Conservation (phyloP, 257 asterid species). For the Solanum bulbocastanum region DNA sequence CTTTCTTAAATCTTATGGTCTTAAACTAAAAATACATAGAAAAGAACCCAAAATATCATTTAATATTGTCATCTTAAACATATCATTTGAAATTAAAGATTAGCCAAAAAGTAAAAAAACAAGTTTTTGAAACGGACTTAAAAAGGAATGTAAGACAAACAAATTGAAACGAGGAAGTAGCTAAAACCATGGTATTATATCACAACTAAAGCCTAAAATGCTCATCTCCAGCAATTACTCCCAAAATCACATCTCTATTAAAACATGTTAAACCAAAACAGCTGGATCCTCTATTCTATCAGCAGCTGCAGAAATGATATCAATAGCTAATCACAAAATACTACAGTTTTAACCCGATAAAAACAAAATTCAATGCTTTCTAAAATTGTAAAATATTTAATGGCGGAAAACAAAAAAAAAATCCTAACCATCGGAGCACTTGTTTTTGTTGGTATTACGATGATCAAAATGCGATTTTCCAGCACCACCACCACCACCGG, state of each 20-base stretch:
- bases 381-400: background rate
- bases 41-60: background rate
- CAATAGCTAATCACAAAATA: background rate
- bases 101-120: no score
- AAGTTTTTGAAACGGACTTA: background rate
- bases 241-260: background rate
- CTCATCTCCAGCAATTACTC: background rate
- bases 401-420: background rate
- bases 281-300: background rate
- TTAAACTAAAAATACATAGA: background rate
- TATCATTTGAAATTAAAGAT: background rate
- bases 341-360: background rate
- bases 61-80: background rate
- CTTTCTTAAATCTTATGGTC: background rate
- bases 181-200: background rate
- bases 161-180: background rate
- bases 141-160: background rate
- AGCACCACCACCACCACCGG: background rate
- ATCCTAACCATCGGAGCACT: constrained; percentile 49
- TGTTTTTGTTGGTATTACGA: constrained; percentile 36
- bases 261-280: background rate
- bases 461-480: constrained; percentile 41
- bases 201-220: background rate
- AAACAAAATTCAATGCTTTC: background rate
- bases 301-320: background rate